Evolutionary conservation across 352 stramenopile species (phyloP), one percentile per base, ranked within the genome.

Genomic region (Ophiocytium majus): DNA sequence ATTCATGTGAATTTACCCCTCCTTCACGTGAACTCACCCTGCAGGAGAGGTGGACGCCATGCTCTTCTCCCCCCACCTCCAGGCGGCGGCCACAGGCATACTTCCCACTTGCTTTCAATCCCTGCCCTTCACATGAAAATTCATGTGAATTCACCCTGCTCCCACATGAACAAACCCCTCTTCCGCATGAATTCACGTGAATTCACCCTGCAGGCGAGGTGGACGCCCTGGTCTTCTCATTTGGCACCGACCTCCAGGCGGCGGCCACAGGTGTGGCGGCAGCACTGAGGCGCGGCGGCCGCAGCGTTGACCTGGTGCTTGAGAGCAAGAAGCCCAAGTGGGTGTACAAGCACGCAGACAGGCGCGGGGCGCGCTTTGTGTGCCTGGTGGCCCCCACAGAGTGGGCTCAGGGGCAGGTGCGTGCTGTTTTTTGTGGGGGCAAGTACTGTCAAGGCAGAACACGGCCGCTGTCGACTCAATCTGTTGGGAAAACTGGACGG

Each of bases 321-420:
- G 91, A 95, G 88, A 78, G 90, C 23, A 93, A 91, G 78, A 96
- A 96, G 88, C 66, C 91, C 5, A 96, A 96, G 85, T 94, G 91
- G 91, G 92, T 92, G 0, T 95, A 95, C 63, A 89, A 89, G 82
- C 84, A 90, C 80, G 87, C 87, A 19, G 81, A 86, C 33, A 43
- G 84, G 10, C 81, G 89, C 0, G 83, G 83, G 36, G 87, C 84
- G 32, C 35, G 36, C 0, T 80, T 85, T 63, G 87, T 85, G 9
- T 63, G 89, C n/a, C 78, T 90, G 78, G 81, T 90, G 31, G 87
- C 81, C n/a, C 84, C 84, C 23, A 31, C 85, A 23, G 87, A 90
- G 74, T 88, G 81, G 83, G 49, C 76, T 17, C 28, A 74, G 43
- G 74, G 85, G 10, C 84, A 87, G 50, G 85, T 85, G 64, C 34